Evolutionary conservation across 108 stramenopile genomes (phyloP).

Genomic region (Cylindrotheca fusiformis): DNA sequence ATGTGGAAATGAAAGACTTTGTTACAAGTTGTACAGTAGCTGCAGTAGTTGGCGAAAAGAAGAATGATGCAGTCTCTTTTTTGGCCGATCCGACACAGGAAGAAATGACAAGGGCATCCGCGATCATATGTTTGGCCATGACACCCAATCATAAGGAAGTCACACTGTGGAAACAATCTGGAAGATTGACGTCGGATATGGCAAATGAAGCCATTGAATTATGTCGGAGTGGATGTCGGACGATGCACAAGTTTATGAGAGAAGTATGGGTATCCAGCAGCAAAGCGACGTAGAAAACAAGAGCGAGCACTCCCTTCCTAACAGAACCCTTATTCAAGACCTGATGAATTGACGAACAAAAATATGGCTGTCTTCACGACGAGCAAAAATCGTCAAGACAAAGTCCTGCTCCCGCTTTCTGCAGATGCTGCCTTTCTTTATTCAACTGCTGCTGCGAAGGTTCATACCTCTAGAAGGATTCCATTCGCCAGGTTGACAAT

Average conservation of each 20-base stretch:
- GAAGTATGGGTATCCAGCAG: constrained; percentile 49
- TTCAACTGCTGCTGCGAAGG: too few relatives aligned
- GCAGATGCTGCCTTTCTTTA: too few relatives aligned
- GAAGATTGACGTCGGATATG: constrained; percentile 40
- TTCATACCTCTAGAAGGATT: too few relatives aligned
- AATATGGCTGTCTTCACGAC: too few relatives aligned
- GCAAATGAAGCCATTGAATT: constrained; percentile 64
- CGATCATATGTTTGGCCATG: constrained; percentile 58
- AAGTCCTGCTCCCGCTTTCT: too few relatives aligned
- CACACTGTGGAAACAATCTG: constrained; percentile 75
- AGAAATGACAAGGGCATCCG: constrained; percentile 50
- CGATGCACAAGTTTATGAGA: constrained; percentile 74
- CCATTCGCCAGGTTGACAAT: too few relatives aligned
- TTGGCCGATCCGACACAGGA: constrained; percentile 70
- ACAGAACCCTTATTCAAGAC: too few relatives aligned
- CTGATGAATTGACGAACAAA: too few relatives aligned
- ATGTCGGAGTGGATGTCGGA: constrained; percentile 76
- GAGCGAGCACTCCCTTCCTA: too few relatives aligned
- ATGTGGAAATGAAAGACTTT: constrained; percentile 63
- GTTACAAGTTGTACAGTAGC: constrained; percentile 65
- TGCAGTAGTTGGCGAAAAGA: constrained; percentile 23
- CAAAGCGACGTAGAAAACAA: not conserved
- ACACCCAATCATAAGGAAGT: constrained; percentile 81
- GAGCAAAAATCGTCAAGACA: too few relatives aligned
- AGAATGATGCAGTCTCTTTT: constrained; percentile 9